Base-by-base conservation (phyloP, 2,329 filamentous ascomycete genomes). In the Fusarium tanahbumbuense region DNA sequence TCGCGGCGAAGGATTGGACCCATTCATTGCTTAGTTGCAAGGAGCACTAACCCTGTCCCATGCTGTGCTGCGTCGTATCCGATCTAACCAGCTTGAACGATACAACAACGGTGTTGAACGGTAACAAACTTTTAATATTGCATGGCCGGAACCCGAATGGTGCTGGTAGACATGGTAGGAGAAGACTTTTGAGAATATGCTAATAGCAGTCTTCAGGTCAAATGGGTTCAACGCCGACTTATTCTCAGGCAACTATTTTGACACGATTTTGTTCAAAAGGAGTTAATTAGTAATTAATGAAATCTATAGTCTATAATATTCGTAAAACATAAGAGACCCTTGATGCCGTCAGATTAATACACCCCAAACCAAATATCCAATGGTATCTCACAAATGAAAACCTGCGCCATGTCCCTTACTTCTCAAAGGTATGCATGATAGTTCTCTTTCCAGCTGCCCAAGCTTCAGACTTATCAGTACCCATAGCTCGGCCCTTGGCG, bases 401-500 rank as follows among this genome's bases (percentile, higher is more conserved):
- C 4, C 22, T 2, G 8, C 44, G 16, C 27, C 9, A 25, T 23
- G 45, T 42, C 3, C 27, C 25, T 23, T 66, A 79, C 64, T 79
- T 79, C 73, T 80, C 78, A 65, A 79, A 76, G 20, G 69, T 75
- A 25, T 65, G 70, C 48, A 58, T 71, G 68, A 77, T 62, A 12
- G 76, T 79, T 60, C 71, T 77, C 64, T 81, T 80, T 3, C 81
- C 81, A 5, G 73, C 73, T 5, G 80, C 80, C 57, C 77, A 73
- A 0, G 57, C 60, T 18, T 61, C 64, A 3, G 77, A 76, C 30
- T 74, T 72, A 30, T 82, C 74, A 3, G 79, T 80, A 6, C 81
- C 81, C 53, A 84, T 57, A 48, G 76, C 72, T 3, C 81, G 74
- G 1, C 80, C 79, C 76, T 83, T 83, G 27, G 77, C 30, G 52